These are phyloP conservation scores for Colletotrichum orbiculare DNA, from an alignment of 2,329 filamentous ascomycete species.

Conservation along the genomic window DNA sequence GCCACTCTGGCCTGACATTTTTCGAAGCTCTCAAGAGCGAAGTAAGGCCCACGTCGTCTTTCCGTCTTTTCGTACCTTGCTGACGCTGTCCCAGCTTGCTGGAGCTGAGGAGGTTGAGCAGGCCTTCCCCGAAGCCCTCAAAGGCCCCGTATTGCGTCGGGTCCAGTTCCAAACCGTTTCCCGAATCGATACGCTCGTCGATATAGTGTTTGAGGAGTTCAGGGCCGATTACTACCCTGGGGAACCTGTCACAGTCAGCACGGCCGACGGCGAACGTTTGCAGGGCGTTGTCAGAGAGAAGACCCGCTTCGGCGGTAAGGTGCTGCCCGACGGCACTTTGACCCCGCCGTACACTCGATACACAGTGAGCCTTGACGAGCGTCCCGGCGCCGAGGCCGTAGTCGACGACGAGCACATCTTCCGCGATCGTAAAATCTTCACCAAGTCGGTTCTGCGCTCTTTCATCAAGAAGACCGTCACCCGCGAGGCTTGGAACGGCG, in stretches of 20 bases:
- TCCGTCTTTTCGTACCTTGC: slow-evolving; percentile 15
- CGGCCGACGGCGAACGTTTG: slow-evolving; percentile 74
- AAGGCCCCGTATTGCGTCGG: slow-evolving; percentile 88
- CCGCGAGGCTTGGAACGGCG: slow-evolving; percentile 93
- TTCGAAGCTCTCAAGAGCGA: slow-evolving; percentile 94
- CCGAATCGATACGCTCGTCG: slow-evolving; percentile 84
- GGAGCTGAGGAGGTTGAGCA: slow-evolving; percentile 91
- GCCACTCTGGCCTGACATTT: slow-evolving; percentile 89
- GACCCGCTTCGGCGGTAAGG: slow-evolving; percentile 75
- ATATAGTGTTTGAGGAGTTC: slow-evolving; percentile 80
- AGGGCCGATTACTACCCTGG: slow-evolving; percentile 92
- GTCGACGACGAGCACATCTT: slow-evolving; percentile 84
- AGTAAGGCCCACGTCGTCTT: slow-evolving; percentile 63
- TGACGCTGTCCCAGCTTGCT: slow-evolving; percentile 63
- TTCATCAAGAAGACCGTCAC: slow-evolving; percentile 97
- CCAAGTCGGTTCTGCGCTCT: slow-evolving; percentile 90
- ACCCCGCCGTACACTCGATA: slow-evolving; percentile 82
- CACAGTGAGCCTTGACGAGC: slow-evolving; percentile 78
- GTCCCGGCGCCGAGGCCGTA: slow-evolving; percentile 77
- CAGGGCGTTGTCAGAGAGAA: slow-evolving; percentile 87
- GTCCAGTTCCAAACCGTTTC: slow-evolving; percentile 92
- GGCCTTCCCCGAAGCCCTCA: slow-evolving; percentile 89
- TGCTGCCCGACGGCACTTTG: slow-evolving; percentile 74
- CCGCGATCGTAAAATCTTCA: slow-evolving; percentile 91
- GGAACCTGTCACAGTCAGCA: slow-evolving; percentile 80